Conservation (phyloP, 768 basidiomycete genomes). For the Daedaleopsis sinensis region DNA sequence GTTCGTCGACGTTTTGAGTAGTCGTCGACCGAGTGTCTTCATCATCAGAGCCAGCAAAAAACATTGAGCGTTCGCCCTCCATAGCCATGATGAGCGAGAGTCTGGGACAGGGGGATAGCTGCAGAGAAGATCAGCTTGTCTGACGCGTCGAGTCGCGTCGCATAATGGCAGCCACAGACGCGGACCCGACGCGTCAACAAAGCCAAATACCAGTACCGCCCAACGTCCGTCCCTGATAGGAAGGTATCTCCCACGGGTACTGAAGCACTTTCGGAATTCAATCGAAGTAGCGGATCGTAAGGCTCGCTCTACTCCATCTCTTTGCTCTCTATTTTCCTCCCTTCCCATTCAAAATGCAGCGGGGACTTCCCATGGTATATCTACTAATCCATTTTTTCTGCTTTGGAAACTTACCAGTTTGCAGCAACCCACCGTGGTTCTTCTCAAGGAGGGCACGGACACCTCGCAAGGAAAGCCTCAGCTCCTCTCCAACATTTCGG, state of each 20-base stretch:
- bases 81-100: conserved; percentile 19
- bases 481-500: conserved; percentile 92
- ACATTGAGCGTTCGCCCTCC: conserved; percentile 37
- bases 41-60: conserved; percentile 64
- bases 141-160: conserved; percentile 11
- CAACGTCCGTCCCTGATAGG: background rate
- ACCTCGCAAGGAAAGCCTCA: conserved; percentile 93
- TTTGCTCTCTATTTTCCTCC: background rate
- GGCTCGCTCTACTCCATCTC: conserved; percentile 1
- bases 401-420: background rate
- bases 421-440: conserved; percentile 97
- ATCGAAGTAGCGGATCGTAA: conserved; percentile 8
- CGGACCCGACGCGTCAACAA: conserved; percentile 25
- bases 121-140: background rate
- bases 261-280: conserved; percentile 15
- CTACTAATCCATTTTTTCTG: background rate
- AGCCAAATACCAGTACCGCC: conserved; percentile 1
- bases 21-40: conserved; percentile 35
- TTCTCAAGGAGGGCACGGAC: conserved; percentile 95
- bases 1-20: conserved; percentile 21
- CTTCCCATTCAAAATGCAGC: conserved; percentile 64
- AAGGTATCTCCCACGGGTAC: conserved; percentile 8
- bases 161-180: conserved; percentile 26
- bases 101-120: background rate
- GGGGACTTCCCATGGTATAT: conserved; percentile 76